phyloP scores from a whole-genome alignment of 345 rosid genomes.

The Dovyalis caffra region DNA sequence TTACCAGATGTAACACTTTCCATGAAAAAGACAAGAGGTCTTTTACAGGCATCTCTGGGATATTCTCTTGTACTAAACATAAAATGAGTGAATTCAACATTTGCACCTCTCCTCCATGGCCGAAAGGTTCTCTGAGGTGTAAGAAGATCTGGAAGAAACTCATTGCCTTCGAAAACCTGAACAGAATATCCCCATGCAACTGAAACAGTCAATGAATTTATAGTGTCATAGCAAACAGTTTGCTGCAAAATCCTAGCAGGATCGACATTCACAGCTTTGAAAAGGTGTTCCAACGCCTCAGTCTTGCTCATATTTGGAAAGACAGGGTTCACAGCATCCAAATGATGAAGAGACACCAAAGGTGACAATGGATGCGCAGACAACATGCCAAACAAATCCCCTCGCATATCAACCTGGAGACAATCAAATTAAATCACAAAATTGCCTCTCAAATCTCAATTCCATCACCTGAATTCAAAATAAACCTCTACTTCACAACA shows the following conservation, averaged over 20 bases:
- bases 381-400: constrained; percentile 72
- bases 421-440: constrained; percentile 10
- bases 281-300: constrained; percentile 54
- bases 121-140: constrained; percentile 59
- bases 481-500: background rate
- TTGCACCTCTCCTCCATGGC: constrained; percentile 72
- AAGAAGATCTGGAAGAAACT: constrained; percentile 73
- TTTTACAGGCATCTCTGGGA: constrained; percentile 65
- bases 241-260: constrained; percentile 80
- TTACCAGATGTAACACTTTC: constrained; percentile 46
- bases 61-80: constrained; percentile 76
- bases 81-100: constrained; percentile 35
- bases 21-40: constrained; percentile 64
- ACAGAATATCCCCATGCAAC: constrained; percentile 90
- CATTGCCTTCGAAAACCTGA: constrained; percentile 72
- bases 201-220: constrained; percentile 53
- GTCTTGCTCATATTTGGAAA: constrained; percentile 63
- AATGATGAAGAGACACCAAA: constrained; percentile 81
- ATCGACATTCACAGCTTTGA: constrained; percentile 58
- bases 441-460: background rate
- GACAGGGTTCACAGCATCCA: constrained; percentile 75
- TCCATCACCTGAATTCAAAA: constrained; percentile 3
- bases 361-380: constrained; percentile 82
- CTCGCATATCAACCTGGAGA: constrained; percentile 76
- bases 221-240: constrained; percentile 71